These are phyloP conservation scores for Suhomyces pyralidae DNA, from an alignment of 805 yeast species.

Conservation along the genomic window DNA sequence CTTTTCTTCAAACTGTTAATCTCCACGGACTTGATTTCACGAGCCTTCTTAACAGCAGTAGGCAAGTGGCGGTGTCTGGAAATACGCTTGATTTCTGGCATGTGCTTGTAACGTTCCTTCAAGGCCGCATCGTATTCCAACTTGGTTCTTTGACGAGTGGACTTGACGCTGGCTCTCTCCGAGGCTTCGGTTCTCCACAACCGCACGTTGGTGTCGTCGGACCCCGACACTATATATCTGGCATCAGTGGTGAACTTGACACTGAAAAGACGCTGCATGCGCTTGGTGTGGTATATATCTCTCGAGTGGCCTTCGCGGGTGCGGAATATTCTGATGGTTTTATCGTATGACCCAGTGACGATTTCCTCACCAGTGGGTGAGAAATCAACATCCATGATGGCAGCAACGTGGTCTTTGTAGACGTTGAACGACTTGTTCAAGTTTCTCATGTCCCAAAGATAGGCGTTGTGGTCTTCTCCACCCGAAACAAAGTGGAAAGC, in stretches of 20 bases:
- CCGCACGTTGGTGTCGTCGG: constrained; percentile 94
- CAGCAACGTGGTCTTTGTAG: constrained; percentile 92
- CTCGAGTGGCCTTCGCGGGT: constrained; percentile 84
- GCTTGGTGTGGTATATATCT: constrained; percentile 92
- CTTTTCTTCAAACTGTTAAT: constrained; percentile 69
- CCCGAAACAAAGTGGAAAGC: constrained; percentile 91
- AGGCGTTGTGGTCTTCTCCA: constrained; percentile 91
- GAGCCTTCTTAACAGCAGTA: constrained; percentile 78
- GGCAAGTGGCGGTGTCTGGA: constrained; percentile 93
- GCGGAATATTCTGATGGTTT: constrained; percentile 79
- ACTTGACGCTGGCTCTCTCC: constrained; percentile 78
- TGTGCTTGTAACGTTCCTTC: constrained; percentile 86
- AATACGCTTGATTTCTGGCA: constrained; percentile 94
- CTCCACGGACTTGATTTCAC: constrained; percentile 79
- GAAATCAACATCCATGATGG: constrained; percentile 91
- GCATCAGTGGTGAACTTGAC: constrained; percentile 87
- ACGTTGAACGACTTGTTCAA: constrained; percentile 78
- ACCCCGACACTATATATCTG: constrained; percentile 81
- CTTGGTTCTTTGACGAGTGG: constrained; percentile 74
- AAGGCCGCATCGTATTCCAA: constrained; percentile 88
- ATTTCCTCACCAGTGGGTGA: constrained; percentile 96
- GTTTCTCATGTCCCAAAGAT: constrained; percentile 95
- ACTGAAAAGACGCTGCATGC: constrained; percentile 94
- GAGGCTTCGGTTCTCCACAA: constrained; percentile 88
- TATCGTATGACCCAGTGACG: constrained; percentile 93